Base-by-base conservation (phyloP, 768 basidiomycete genomes). In the Podaxis rugospora region DNA sequence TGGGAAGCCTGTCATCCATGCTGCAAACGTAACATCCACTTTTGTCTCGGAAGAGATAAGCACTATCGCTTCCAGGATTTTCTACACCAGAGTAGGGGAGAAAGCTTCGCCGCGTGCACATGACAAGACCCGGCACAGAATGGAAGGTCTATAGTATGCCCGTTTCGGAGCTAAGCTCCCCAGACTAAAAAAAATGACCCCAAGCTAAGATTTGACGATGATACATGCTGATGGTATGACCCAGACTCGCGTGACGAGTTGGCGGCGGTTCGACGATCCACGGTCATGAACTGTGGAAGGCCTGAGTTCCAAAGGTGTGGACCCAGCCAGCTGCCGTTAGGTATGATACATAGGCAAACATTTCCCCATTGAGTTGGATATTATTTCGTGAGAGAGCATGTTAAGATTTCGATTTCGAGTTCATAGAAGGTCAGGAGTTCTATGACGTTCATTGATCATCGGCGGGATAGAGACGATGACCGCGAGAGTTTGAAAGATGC, bases 321-420 rank as follows among this genome's bases (percentile, higher is more conserved):
- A 14, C 18, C 40, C 13, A 32, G 27, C 35, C 32, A 5, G 28
- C 32, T 53, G 59, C 51, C 51, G 59, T 60, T 60, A 51, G 23
- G 50, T 28, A 42, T 51, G 58, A 51, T 51, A 40, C 44, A 40
- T 37, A 51, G 50, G 57, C 42, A 52, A 42, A 25, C 58, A 28
- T 49, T 49, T 47, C 21, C 44, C 57, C 13, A 58, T 37, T 58
- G 46, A 58, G 37, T 58, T 58, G 37, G 57, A 3, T 58, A 58
- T 58, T 39, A 37, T 50, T 46, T 44, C 59, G 51, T 60, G 59
- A 53, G 59, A 18, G 40, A 44, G n/a, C 23, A 13, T 14, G 13
- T 47, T 23, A 14, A 51, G 51, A 9, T 39, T 49, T 40, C 36
- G 39, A 44, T 35, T 55, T n/a, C 18, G 16, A 27, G 37, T n/a